These are phyloP conservation scores for Gentiana macrophylla DNA, from an alignment of 257 asterid species.

Conservation along the genomic window DNA sequence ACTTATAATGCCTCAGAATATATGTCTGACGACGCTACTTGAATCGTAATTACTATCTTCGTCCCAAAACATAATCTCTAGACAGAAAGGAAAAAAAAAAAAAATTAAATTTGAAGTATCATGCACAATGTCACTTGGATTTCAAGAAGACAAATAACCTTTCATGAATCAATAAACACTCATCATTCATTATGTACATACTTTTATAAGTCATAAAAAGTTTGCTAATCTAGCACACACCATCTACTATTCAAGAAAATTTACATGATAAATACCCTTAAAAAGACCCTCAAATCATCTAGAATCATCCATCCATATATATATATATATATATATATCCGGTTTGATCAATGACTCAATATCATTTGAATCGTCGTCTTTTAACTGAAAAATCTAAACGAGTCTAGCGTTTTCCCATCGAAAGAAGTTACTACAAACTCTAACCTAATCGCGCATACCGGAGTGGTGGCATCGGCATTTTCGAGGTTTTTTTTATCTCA, in stretches of 20 bases:
- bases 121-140: background rate
- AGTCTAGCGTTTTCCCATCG: background rate
- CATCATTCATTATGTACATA: conserved; percentile 1
- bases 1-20: too few species aligned
- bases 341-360: too few species aligned
- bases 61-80: too few species aligned
- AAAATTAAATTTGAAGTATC: background rate
- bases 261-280: conserved; percentile 1
- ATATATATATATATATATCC: too few species aligned
- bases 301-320: too few species aligned
- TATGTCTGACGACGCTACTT: too few species aligned
- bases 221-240: background rate
- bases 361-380: too few species aligned
- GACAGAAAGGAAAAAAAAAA: background rate
- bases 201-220: background rate
- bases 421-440: background rate
- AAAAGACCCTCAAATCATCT: too few species aligned
- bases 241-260: background rate
- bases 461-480: background rate
- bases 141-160: background rate
- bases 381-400: too few species aligned
- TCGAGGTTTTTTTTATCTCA: conserved; percentile 5
- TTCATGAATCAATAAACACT: background rate
- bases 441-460: conserved; percentile 4
- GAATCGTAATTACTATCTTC: too few species aligned